phyloP scores from a whole-genome alignment of 148 eudicot species.

The Fagopyrum homotropicum region DNA sequence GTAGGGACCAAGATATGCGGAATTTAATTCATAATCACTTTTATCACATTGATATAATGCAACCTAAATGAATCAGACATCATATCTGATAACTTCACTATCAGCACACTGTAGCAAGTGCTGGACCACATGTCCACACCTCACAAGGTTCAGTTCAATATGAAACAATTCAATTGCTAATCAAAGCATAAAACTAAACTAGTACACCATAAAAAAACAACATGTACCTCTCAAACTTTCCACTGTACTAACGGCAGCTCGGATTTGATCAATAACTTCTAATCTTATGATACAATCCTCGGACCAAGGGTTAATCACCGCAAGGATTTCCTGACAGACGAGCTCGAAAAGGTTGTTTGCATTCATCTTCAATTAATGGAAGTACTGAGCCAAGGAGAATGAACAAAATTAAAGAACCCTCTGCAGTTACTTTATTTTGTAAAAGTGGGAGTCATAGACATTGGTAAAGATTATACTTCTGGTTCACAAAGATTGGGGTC shows the following conservation, averaged over 20 bases:
- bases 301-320: constrained; percentile 41
- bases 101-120: neutral
- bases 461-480: neutral
- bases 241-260: constrained; percentile 40
- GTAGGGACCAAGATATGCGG: too few relatives aligned
- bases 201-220: neutral
- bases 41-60: too few relatives aligned
- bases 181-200: neutral
- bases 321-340: constrained; percentile 48
- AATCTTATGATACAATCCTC: constrained; percentile 59
- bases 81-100: neutral
- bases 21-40: too few relatives aligned
- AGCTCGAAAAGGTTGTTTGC: constrained; percentile 37
- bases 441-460: neutral
- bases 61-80: too few relatives aligned
- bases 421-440: neutral
- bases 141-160: neutral
- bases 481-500: neutral
- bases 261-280: constrained; percentile 49
- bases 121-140: neutral
- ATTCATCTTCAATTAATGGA: constrained; percentile 35
- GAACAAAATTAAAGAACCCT: neutral
- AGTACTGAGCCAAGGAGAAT: constrained; percentile 15
- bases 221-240: constrained; percentile 78
- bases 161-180: neutral